These are phyloP conservation scores for Verbascum thapsus DNA, from an alignment of 257 asterid genomes.

Conservation along the genomic window DNA sequence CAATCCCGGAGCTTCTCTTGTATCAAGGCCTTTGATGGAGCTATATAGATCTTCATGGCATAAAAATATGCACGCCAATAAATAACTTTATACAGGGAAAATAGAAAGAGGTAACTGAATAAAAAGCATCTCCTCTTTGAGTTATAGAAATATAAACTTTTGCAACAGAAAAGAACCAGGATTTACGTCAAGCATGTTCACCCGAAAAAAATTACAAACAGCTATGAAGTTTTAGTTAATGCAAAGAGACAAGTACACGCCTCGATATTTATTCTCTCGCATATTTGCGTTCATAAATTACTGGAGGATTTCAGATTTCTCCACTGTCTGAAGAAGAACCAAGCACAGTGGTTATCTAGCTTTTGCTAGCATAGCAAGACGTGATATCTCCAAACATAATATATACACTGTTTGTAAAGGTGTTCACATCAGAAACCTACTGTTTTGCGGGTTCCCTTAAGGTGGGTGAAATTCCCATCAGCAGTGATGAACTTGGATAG, in stretches of 20 bases:
- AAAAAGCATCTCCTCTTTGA: slow-evolving; percentile 9
- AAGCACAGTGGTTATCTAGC: neutral
- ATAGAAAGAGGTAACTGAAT: slow-evolving; percentile 18
- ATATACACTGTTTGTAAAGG: neutral
- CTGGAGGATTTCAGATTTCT: slow-evolving; percentile 11
- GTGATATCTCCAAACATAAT: slow-evolving; percentile 21
- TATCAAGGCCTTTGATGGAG: slow-evolving; percentile 98
- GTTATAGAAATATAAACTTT: neutral
- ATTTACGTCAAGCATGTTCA: neutral
- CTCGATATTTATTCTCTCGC: slow-evolving; percentile 18
- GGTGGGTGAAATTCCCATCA: slow-evolving; percentile 62
- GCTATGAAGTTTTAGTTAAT: slow-evolving; percentile 3
- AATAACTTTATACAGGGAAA: slow-evolving; percentile 23
- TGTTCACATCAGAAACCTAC: slow-evolving; percentile 47
- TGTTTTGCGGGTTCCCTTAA: slow-evolving; percentile 79
- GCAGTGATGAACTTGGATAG: slow-evolving; percentile 76
- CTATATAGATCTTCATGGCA: slow-evolving; percentile 70
- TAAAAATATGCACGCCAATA: slow-evolving; percentile 24
- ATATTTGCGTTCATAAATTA: slow-evolving; percentile 6
- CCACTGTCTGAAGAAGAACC: slow-evolving; percentile 21
- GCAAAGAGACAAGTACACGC: slow-evolving; percentile 15
- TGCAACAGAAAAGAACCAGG: slow-evolving; percentile 26
- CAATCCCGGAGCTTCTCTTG: slow-evolving; percentile 93
- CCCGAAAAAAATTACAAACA: neutral
- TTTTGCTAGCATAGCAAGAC: slow-evolving; percentile 1